phyloP scores from a whole-genome alignment of 306 rosid species.

The Chamaecrista fasciculata region DNA sequence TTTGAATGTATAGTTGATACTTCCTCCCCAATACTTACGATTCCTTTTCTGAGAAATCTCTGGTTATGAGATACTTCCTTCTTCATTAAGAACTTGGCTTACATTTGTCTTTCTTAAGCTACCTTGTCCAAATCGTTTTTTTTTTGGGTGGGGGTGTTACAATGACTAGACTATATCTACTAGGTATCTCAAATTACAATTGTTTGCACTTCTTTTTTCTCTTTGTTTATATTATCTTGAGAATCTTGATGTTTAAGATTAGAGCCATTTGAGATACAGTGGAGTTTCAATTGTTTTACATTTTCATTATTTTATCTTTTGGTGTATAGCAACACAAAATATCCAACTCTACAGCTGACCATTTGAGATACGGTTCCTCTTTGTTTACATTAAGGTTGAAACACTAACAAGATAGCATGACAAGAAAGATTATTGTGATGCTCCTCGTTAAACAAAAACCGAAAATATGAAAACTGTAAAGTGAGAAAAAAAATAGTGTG shows the following conservation, averaged over 20 bases:
- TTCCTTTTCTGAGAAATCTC: conserved; percentile 29
- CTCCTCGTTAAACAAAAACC: too few species aligned
- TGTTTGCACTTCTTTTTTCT: background rate
- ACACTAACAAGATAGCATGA: too few species aligned
- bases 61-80: conserved; percentile 18
- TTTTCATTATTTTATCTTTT: too few species aligned
- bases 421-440: too few species aligned
- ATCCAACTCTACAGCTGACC: too few species aligned
- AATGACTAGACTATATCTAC: background rate
- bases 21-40: conserved; percentile 32
- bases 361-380: too few species aligned
- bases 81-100: conserved; percentile 20
- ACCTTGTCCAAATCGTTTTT: conserved; percentile 15
- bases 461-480: too few species aligned
- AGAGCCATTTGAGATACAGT: background rate
- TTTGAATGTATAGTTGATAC: conserved; percentile 24
- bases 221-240: background rate
- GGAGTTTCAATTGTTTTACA: background rate
- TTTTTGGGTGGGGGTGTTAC: background rate
- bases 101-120: conserved; percentile 29
- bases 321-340: background rate
- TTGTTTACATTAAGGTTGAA: too few species aligned
- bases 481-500: too few species aligned
- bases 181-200: background rate
- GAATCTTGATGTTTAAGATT: conserved; percentile 24